Percentiles rank a stretch among this genome's conserved stretches.
Conservation (phyloP, 2,329 filamentous ascomycete genomes). For the Calonectria naviculata region DNA sequence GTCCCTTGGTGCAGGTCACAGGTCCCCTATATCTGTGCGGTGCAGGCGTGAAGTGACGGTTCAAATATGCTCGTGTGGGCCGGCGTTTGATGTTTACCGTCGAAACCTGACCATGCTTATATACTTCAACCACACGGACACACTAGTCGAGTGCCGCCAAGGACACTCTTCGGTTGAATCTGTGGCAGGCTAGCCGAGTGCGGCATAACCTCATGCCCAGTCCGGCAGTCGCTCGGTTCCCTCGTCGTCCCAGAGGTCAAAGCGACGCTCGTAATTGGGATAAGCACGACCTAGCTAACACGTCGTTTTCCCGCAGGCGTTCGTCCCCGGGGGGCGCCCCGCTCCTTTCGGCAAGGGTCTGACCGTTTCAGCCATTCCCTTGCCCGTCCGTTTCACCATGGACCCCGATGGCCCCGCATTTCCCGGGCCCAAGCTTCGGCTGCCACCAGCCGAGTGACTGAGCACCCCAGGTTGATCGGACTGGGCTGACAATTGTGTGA, state of each 20-base stretch:
- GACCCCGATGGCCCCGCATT: not conserved
- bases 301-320: not conserved
- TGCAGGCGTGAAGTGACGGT: not conserved
- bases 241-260: not conserved
- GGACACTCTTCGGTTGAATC: not conserved
- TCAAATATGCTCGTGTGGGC: not conserved
- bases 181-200: not conserved
- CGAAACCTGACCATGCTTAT: not conserved
- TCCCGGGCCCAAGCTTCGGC: not conserved
- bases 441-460: not conserved
- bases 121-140: conserved; percentile 15
- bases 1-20: not conserved
- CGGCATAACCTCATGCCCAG: not conserved
- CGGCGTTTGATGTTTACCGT: conserved; percentile 9
- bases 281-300: not conserved
- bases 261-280: conserved; percentile 5
- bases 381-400: conserved; percentile 11
- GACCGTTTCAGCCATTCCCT: conserved; percentile 11
- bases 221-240: conserved; percentile 10
- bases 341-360: conserved; percentile 2
- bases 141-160: not conserved
- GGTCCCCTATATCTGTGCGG: not conserved
- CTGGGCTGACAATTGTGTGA: not conserved
- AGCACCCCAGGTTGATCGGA: not conserved
- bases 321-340: not conserved